Evolutionary conservation across 2,329 filamentous ascomycete species (phyloP), one percentile per base, ranked within the genome.

Genomic region (Colletotrichum gloeosporioides): DNA sequence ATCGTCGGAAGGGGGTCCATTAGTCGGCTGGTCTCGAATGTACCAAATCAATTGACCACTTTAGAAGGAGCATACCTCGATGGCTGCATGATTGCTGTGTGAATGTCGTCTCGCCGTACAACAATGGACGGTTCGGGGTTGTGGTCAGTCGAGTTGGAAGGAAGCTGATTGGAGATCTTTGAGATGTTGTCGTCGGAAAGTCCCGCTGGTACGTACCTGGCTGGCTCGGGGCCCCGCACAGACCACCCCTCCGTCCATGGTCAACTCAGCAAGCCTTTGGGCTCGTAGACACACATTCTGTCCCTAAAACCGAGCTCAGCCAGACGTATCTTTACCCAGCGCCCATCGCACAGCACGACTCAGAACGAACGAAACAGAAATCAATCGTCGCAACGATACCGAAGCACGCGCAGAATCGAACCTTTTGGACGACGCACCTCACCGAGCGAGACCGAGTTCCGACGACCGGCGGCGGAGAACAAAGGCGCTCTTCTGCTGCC

Each of bases 61-160:
- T 16, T 8, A 4, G 22, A 55, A 25, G 27, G 29, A 8, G 25
- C 72, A 22, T 70, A 82, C 81, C 81, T 82, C 53, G 81, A 78
- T 72, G 81, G 80, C 76, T 81, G 80, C 82, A 83, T 83, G 69
- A 75, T 82, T 79, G 72, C 71, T 79, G 59, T 72, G 79, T 78
- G 72, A 22, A 57, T 75, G 53, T 77, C 75, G 67, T 71, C 59
- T 74, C 74, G 77, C 63, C 65, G 68, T 70, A 59, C 67, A 67
- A 73, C 63, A 70, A 76, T 59, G 66, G 62, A 69, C 69, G 39
- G n/a, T 64, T 69, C 34, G 29, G 31, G 67, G 34, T 73, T 65
- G 71, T 77, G 75, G 67, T 75, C 64, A 75, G 49, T 72, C 32
- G 69, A 69, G 69, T 76, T 76, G 73, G 69, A 49, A 65, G 64